A percentile compares a stretch with the other conserved stretches of the same genome.
Conservation (phyloP, 2,329 filamentous ascomycete species). For the Aciculosporium take region DNA sequence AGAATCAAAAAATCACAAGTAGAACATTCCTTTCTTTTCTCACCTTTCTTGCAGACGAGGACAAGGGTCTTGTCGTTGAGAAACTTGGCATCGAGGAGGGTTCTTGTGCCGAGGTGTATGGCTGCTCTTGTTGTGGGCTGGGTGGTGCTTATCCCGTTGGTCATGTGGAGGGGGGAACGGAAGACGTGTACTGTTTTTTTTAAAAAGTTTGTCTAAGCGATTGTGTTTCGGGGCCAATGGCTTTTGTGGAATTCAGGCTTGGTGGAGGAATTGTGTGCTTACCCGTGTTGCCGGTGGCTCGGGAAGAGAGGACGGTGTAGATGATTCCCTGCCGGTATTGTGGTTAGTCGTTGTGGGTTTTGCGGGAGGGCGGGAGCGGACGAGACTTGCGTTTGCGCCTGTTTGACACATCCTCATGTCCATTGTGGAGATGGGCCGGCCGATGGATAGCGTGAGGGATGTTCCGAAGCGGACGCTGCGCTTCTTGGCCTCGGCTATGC, state of each 20-base stretch:
- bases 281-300: slow-evolving; percentile 24
- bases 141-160: slow-evolving; percentile 44
- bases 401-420: slow-evolving; percentile 43
- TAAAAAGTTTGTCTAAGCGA: neutral
- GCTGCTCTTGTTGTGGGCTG: slow-evolving; percentile 23
- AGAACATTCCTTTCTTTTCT: no score
- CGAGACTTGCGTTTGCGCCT: slow-evolving; percentile 18
- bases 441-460: slow-evolving; percentile 30
- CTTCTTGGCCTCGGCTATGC: slow-evolving; percentile 56
- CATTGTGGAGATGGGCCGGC: slow-evolving; percentile 30
- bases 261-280: neutral
- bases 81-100: slow-evolving; percentile 52
- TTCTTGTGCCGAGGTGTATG: slow-evolving; percentile 27
- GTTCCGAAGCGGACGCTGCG: slow-evolving; percentile 54
- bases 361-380: neutral
- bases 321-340: slow-evolving; percentile 20
- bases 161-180: slow-evolving; percentile 34
- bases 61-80: slow-evolving; percentile 48
- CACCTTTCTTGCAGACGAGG: slow-evolving; percentile 37
- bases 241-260: neutral
- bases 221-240: no score
- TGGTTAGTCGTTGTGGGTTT: neutral
- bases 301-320: slow-evolving; percentile 28
- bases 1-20: neutral
- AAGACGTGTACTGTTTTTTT: slow-evolving; percentile 39